Conservation (phyloP, 2,329 filamentous ascomycete genomes). For the Clonostachys chloroleuca region DNA sequence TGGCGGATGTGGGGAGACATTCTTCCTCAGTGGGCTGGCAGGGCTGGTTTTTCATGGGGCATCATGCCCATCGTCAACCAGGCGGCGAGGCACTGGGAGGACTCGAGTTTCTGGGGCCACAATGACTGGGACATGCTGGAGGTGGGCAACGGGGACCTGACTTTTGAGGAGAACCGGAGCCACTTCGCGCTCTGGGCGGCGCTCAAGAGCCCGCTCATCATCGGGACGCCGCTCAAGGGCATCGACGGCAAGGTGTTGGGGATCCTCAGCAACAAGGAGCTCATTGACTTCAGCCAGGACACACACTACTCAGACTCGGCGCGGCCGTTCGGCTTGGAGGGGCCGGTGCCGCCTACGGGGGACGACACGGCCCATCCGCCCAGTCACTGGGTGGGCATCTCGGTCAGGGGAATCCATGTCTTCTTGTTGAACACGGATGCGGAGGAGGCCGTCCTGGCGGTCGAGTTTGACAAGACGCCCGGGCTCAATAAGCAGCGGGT, state of each 20-base stretch:
- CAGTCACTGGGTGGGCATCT: conserved; percentile 39
- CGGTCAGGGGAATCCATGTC: conserved; percentile 31
- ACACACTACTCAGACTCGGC: conserved; percentile 28
- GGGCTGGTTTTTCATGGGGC: conserved; percentile 13
- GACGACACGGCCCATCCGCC: conserved; percentile 40
- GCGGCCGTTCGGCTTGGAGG: conserved; percentile 37
- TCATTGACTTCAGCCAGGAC: conserved; percentile 39
- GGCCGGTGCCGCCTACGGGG: conserved; percentile 36
- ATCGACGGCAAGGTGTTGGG: conserved; percentile 25
- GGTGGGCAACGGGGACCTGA: conserved; percentile 43
- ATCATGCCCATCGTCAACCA: conserved; percentile 36
- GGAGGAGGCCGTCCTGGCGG: conserved; percentile 20
- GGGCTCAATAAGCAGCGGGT: conserved; percentile 16
- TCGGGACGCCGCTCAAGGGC: conserved; percentile 32
- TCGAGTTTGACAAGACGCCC: conserved; percentile 33
- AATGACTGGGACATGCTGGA: conserved; percentile 45
- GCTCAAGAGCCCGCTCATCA: conserved; percentile 42
- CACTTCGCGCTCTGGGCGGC: conserved; percentile 46
- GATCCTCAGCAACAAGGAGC: conserved; percentile 32
- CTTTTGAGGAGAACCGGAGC: conserved; percentile 33
- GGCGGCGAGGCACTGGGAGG: conserved; percentile 34
- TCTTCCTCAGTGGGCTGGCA: conserved; percentile 5
- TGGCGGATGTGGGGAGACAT: conserved; percentile 41
- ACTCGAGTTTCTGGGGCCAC: conserved; percentile 39
- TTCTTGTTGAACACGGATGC: conserved; percentile 36